Evolutionary conservation across 768 basidiomycete species (phyloP).

Genomic region (Rhodotorula graminis): DNA sequence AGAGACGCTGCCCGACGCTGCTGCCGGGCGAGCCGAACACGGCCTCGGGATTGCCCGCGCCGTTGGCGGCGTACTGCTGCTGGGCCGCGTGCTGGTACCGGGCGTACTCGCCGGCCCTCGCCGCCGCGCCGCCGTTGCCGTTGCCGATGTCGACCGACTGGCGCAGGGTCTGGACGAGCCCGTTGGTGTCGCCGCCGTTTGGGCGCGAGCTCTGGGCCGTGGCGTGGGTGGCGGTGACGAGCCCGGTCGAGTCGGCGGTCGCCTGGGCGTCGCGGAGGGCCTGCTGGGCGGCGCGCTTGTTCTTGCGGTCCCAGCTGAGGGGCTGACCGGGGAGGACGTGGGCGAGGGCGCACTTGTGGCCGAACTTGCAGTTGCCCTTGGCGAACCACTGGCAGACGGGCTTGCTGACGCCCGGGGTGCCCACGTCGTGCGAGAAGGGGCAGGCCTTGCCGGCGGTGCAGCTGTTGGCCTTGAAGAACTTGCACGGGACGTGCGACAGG

Average conservation of each 20-base stretch:
- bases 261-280: constrained; percentile 34
- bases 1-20: constrained; percentile 18
- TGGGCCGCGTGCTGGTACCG: neutral
- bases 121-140: too few relatives aligned
- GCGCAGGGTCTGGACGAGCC: constrained; percentile 18
- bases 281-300: constrained; percentile 58
- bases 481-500: constrained; percentile 92
- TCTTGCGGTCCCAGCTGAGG: constrained; percentile 94
- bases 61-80: constrained; percentile 2
- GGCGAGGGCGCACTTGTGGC: constrained; percentile 74
- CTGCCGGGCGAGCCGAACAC: constrained; percentile 35
- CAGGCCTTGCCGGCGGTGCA: constrained; percentile 92
- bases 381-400: constrained; percentile 54
- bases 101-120: neutral
- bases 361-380: constrained; percentile 85
- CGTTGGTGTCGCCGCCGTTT: neutral
- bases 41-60: constrained; percentile 20
- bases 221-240: constrained; percentile 7
- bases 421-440: constrained; percentile 79
- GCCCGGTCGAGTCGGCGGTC: neutral
- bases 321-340: constrained; percentile 90
- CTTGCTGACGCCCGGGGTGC: constrained; percentile 59
- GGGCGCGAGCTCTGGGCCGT: constrained; percentile 3
- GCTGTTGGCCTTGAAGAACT: constrained; percentile 71
- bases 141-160: constrained; percentile 13